phyloP scores from a whole-genome alignment of 768 basidiomycete genomes.

The Amylocystis lapponica region DNA sequence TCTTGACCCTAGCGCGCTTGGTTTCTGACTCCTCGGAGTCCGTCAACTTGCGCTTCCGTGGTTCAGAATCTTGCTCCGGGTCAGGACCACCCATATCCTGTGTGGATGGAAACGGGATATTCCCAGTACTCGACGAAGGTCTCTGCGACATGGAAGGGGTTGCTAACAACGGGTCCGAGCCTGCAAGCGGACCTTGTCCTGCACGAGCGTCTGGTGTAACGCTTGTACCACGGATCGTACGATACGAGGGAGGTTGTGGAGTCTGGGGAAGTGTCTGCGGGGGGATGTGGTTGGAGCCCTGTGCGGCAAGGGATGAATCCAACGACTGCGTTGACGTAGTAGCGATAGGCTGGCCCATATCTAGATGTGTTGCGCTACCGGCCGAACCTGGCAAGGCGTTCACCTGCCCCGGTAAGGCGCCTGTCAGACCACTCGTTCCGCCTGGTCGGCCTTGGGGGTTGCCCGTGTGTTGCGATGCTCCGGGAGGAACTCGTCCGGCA shows the following conservation, averaged over 20 bases:
- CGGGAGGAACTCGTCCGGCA: slow-evolving; percentile 25
- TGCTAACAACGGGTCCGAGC: too few species aligned
- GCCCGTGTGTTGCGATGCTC: slow-evolving; percentile 11
- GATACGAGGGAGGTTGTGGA: slow-evolving; percentile 6
- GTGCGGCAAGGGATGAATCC: neutral
- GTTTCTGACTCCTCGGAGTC: slow-evolving; percentile 52
- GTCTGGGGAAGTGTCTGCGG: slow-evolving; percentile 7
- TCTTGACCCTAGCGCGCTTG: slow-evolving; percentile 71
- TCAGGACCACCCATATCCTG: slow-evolving; percentile 6
- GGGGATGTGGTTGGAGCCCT: slow-evolving; percentile 1
- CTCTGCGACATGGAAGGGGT: neutral
- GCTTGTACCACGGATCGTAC: neutral
- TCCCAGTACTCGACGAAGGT: neutral
- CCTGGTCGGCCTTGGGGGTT: slow-evolving; percentile 10
- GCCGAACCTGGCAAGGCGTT: too few species aligned
- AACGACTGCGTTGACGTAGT: too few species aligned
- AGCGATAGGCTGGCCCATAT: too few species aligned
- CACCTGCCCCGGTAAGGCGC: too few species aligned
- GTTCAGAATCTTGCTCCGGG: slow-evolving; percentile 57
- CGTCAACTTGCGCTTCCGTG: slow-evolving; percentile 68
- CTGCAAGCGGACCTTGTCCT: too few species aligned
- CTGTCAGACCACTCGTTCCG: slow-evolving; percentile 14
- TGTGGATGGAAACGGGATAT: neutral
- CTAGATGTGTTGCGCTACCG: neutral
- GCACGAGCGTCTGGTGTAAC: neutral